Evolutionary conservation across 345 rosid genomes (phyloP).

Genomic region (Draba incana): DNA sequence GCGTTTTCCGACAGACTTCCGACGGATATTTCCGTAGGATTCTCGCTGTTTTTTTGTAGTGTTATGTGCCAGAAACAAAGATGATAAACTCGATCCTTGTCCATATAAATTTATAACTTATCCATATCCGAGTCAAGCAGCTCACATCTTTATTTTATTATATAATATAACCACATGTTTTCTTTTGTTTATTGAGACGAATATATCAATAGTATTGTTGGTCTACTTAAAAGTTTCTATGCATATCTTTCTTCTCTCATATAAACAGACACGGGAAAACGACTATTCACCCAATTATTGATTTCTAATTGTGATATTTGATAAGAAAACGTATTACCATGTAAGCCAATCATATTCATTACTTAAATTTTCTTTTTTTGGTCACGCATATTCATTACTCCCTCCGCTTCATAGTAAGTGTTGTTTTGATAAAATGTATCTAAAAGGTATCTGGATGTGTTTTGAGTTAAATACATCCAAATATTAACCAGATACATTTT

Average conservation of each 20-base stretch:
- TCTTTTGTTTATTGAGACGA: not conserved
- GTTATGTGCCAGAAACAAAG: slow-evolving; percentile 9
- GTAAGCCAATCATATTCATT: slow-evolving; percentile 13
- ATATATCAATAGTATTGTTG: slow-evolving; percentile 23
- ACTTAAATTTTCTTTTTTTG: not conserved
- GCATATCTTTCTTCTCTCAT: not conserved
- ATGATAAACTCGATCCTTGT: slow-evolving; percentile 28
- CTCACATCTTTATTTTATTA: slow-evolving; percentile 15
- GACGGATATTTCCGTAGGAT: too few species aligned
- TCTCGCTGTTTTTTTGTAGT: too few species aligned
- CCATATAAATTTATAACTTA: slow-evolving; percentile 32
- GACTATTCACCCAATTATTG: slow-evolving; percentile 27
- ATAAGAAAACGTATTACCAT: slow-evolving; percentile 5
- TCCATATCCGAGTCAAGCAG: slow-evolving; percentile 39
- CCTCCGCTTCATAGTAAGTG: too few species aligned
- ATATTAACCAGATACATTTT: too few species aligned
- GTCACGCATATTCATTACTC: not conserved
- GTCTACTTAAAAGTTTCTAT: slow-evolving; percentile 3
- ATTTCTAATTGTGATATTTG: slow-evolving; percentile 26
- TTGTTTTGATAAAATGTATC: too few species aligned
- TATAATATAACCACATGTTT: slow-evolving; percentile 8
- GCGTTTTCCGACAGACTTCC: too few species aligned
- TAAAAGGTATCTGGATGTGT: too few species aligned
- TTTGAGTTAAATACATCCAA: too few species aligned
- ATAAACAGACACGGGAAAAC: slow-evolving; percentile 27